Evolutionary conservation across 495 filamentous ascomycete genomes (phyloP).

Genomic region (Penicillium robsamsonii): DNA sequence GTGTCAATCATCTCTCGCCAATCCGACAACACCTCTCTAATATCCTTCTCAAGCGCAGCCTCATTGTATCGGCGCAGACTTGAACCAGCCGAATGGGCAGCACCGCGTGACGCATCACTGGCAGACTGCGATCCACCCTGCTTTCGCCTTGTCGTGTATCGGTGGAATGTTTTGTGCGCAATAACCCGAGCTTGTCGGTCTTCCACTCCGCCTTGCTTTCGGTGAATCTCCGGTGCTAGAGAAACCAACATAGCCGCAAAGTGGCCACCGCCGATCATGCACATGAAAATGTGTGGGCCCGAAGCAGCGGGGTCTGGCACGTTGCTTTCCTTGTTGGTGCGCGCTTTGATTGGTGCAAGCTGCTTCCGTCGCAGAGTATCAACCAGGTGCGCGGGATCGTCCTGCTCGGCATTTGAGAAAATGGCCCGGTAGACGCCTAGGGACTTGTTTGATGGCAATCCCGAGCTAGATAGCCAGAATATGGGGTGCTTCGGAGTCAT

Average conservation of each 20-base stretch:
- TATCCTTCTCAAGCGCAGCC: constrained; percentile 76
- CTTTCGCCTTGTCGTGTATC: constrained; percentile 93
- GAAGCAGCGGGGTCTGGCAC: constrained; percentile 54
- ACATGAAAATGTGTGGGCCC: constrained; percentile 84
- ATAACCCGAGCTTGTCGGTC: constrained; percentile 81
- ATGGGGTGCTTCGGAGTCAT: constrained; percentile 69
- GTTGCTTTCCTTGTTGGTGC: constrained; percentile 39
- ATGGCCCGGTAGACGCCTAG: constrained; percentile 83
- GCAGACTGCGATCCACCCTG: constrained; percentile 94
- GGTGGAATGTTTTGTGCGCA: constrained; percentile 95
- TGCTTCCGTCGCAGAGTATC: constrained; percentile 73
- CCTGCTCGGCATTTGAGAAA: constrained; percentile 70
- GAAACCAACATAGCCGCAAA: constrained; percentile 96
- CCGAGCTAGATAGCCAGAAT: constrained; percentile 78
- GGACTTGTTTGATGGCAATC: constrained; percentile 71
- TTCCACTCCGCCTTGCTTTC: constrained; percentile 64
- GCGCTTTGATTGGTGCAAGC: constrained; percentile 58
- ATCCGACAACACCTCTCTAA: constrained; percentile 70
- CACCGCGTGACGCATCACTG: constrained; percentile 85
- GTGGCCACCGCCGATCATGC: constrained; percentile 97
- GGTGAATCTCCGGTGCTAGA: constrained; percentile 73
- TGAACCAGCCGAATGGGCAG: constrained; percentile 90
- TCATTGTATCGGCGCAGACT: constrained; percentile 92
- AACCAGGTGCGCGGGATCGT: constrained; percentile 57
- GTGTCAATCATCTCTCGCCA: constrained; percentile 84